These are phyloP conservation scores for Dioszegia aurantiaca DNA, from an alignment of 768 basidiomycete species.

Conservation along the genomic window DNA sequence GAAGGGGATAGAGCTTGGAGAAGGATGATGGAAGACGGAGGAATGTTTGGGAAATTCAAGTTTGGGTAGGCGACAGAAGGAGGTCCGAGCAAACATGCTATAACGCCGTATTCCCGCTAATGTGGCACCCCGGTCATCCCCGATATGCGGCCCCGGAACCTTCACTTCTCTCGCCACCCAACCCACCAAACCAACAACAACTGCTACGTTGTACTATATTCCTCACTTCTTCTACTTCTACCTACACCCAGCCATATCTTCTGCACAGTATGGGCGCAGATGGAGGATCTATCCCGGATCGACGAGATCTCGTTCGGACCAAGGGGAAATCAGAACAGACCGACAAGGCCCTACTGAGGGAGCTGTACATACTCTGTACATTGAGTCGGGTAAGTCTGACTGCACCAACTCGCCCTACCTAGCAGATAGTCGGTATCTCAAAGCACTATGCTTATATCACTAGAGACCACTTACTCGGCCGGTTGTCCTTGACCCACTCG, in stretches of 20 bases:
- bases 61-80: neutral
- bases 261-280: slow-evolving; percentile 41
- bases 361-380: slow-evolving; percentile 89
- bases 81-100: no score
- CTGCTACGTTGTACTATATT: no score
- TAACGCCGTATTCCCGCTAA: neutral
- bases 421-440: no score
- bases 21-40: neutral
- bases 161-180: slow-evolving; percentile 8
- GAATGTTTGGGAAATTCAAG: neutral
- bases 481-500: slow-evolving; percentile 83
- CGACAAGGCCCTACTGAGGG: slow-evolving; percentile 83
- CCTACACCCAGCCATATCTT: neutral
- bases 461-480: slow-evolving; percentile 84
- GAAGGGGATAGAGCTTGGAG: neutral
- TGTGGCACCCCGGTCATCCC: neutral
- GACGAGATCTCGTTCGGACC: slow-evolving; percentile 53
- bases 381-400: slow-evolving; percentile 73
- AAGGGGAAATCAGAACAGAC: slow-evolving; percentile 70
- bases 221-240: neutral
- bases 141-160: neutral
- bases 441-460: neutral
- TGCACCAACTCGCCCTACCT: no score
- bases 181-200: neutral
- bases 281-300: slow-evolving; percentile 53